Conservation (phyloP, 164 flowering plant species). For the Chloranthus sessilifolius region DNA sequence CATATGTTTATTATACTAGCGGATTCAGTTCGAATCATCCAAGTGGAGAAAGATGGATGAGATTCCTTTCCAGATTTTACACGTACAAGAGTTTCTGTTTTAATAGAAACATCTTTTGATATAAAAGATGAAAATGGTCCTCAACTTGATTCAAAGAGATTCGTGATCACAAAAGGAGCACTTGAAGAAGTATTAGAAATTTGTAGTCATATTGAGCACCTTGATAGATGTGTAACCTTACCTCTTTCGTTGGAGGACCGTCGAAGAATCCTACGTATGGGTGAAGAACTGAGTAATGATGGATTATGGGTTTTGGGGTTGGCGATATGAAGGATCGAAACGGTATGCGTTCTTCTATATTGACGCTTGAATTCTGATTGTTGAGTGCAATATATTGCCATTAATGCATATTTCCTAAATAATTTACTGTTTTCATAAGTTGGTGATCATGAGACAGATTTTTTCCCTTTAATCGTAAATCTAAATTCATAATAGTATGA, state of each 20-base stretch:
- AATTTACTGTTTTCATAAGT: too few relatives aligned
- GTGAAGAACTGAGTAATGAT: conserved; percentile 49
- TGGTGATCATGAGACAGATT: too few relatives aligned
- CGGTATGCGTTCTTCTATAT: conserved; percentile 19
- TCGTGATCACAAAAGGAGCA: conserved; percentile 67
- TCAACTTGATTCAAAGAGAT: conserved; percentile 8
- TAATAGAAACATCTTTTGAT: conserved; percentile 35
- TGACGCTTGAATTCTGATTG: too few relatives aligned
- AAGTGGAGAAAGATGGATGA: conserved; percentile 68
- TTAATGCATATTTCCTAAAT: too few relatives aligned
- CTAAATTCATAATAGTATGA: too few relatives aligned
- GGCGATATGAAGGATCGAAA: conserved; percentile 36
- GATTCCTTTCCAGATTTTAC: conserved; percentile 71
- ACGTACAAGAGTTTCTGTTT: conserved; percentile 55
- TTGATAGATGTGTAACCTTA: conserved; percentile 27
- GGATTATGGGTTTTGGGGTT: conserved; percentile 59
- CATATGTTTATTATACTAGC: conserved; percentile 57
- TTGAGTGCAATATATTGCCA: too few relatives aligned
- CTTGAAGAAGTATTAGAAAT: conserved; percentile 58
- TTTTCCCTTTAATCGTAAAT: too few relatives aligned
- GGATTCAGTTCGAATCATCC: conserved; percentile 63
- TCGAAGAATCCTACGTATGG: conserved; percentile 39
- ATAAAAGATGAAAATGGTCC: conserved; percentile 7
- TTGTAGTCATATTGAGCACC: conserved; percentile 42
- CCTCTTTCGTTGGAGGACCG: conserved; percentile 33